phyloP scores from a whole-genome alignment of 164 flowering plant genomes.

The Umbilicus rupestris region DNA sequence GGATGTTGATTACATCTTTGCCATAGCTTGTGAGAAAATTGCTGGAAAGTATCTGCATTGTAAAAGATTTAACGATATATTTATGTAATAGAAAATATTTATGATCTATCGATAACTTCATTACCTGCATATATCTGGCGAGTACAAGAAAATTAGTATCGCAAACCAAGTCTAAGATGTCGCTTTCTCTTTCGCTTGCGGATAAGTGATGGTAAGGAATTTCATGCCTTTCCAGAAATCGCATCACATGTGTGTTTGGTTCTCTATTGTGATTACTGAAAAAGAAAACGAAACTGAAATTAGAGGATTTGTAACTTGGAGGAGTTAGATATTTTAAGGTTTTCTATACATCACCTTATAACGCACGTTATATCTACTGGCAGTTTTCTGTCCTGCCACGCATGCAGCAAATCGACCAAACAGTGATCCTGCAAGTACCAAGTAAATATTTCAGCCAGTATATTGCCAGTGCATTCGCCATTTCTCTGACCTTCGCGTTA shows the following conservation, averaged over 20 bases:
- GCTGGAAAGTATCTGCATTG: conserved; percentile 61
- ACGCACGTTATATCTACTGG: conserved; percentile 81
- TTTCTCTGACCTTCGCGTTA: not conserved
- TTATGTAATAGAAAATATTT: no score
- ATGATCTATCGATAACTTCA: not conserved
- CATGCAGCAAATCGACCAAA: conserved; percentile 71
- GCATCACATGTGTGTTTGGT: conserved; percentile 75
- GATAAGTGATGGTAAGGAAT: conserved; percentile 68
- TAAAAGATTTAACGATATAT: not conserved
- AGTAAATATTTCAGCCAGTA: not conserved
- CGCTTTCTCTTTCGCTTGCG: conserved; percentile 59
- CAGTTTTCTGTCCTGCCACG: conserved; percentile 80
- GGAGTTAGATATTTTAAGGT: not conserved
- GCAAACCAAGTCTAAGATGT: conserved; percentile 66
- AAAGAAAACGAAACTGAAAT: conserved; percentile 2
- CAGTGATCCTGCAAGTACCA: conserved; percentile 68
- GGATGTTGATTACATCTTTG: conserved; percentile 84
- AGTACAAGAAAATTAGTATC: conserved; percentile 85
- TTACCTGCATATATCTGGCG: conserved; percentile 99
- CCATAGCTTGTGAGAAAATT: conserved; percentile 59
- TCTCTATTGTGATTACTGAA: conserved; percentile 78
- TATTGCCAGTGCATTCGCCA: not conserved
- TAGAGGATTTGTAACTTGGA: conserved; percentile 2
- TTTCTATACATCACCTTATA: conserved; percentile 47
- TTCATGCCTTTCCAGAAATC: conserved; percentile 80